Evolutionary conservation across 345 rosid genomes (phyloP).

Genomic region (Acer campestre): DNA sequence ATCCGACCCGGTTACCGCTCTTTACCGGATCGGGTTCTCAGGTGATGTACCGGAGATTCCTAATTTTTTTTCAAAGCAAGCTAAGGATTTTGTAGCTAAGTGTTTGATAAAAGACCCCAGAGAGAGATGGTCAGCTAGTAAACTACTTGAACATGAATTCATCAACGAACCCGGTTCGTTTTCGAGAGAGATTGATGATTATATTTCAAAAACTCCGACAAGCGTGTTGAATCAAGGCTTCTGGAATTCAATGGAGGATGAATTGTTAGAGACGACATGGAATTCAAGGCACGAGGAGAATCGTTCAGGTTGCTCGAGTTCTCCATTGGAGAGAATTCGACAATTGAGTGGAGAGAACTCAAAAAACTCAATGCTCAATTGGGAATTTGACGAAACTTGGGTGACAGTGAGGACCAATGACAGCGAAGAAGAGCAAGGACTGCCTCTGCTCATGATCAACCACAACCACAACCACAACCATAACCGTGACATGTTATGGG

Average conservation of each 20-base stretch:
- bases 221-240: constrained; percentile 34
- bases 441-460: not conserved
- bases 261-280: constrained; percentile 1
- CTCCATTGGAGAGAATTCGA: constrained; percentile 39
- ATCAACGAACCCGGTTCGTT: constrained; percentile 9
- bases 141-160: constrained; percentile 50
- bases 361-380: constrained; percentile 14
- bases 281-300: constrained; percentile 2
- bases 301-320: not conserved
- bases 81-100: constrained; percentile 49
- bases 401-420: constrained; percentile 42
- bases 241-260: constrained; percentile 37
- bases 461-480: not conserved
- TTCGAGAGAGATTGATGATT: not conserved
- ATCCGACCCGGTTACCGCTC: constrained; percentile 44
- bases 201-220: constrained; percentile 38
- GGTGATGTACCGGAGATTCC: constrained; percentile 46
- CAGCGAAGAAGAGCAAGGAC: constrained; percentile 13
- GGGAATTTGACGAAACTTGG: constrained; percentile 53
- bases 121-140: constrained; percentile 51
- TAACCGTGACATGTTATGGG: not conserved
- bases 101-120: constrained; percentile 51
- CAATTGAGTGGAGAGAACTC: constrained; percentile 26
- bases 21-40: constrained; percentile 54
- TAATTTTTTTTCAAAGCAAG: constrained; percentile 37